Base-by-base conservation (phyloP, 2,329 filamentous ascomycete genomes). In the Alternaria arbusti region DNA sequence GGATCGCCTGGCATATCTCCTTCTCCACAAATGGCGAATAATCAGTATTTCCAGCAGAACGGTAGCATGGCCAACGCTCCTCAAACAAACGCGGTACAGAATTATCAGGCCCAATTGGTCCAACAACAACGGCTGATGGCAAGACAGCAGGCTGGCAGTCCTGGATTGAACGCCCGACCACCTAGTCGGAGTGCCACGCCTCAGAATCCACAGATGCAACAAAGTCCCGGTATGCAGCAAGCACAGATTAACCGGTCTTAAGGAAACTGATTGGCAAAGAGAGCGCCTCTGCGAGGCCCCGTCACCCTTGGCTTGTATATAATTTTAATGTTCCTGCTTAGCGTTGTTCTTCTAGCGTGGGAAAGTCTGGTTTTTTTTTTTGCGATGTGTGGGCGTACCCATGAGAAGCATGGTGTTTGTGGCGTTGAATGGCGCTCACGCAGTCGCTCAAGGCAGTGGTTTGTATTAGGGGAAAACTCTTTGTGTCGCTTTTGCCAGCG, bases 151-250 rank as follows among this genome's bases (percentile, higher is more conserved):
- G 75, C 71, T 23, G 73, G 74, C 23, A 78, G 75, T 61, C 77
- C 76, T 8, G 70, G 72, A 45, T 59, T 79, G 63, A 78, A 70
- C 56, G 74, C 71, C 40, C 67, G 72, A 60, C 75, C 71, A 55
- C 69, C 70, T 40, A 81, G 79, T 62, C 69, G 79, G 55, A 81
- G 79, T 65, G 78, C 77, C 23, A 81, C 79, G 36, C 79, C 79
- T 12, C 78, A 79, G 55, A 79, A 79, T 52, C 70, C 75, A 32
- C 72, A 76, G 61, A 72, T 77, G 65, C 71, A 75, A 66, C 75
- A 78, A 58, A 78, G 76, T 61, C 76, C 76, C 9, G 71, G 72
- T 26, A 65, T 76, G 59, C 74, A 76, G 63, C 76, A 78, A 65
- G 75, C 75, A 43, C 76, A 78, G 65, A 63, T 74, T 57, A 71